Percentiles rank a stretch among this genome's conserved stretches.
These are phyloP conservation scores for Lipomyces yamadae DNA, from an alignment of 805 yeast species.

Conservation along the genomic window DNA sequence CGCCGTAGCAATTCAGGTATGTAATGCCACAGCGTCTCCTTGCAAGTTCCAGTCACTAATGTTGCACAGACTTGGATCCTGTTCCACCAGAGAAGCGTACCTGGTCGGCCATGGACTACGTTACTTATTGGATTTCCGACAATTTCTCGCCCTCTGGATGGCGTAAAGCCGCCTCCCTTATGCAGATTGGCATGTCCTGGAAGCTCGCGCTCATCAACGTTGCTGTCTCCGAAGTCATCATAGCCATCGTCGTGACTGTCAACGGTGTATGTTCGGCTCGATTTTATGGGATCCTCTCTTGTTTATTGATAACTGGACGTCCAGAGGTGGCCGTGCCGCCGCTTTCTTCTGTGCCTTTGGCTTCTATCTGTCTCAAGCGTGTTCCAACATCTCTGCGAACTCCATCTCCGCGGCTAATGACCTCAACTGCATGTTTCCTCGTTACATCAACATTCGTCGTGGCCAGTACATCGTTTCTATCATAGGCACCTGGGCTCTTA, in stretches of 20 bases:
- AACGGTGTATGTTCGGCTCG: conserved; percentile 53
- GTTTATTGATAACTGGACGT: conserved; percentile 49
- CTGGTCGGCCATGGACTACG: conserved; percentile 53
- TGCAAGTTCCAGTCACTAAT: background rate
- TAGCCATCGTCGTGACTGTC: conserved; percentile 50
- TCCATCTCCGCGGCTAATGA: conserved; percentile 58
- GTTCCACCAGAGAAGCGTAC: conserved; percentile 47
- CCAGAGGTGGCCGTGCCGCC: conserved; percentile 53
- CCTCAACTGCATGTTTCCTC: conserved; percentile 54
- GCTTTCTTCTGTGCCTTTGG: conserved; percentile 52
- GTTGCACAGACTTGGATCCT: conserved; percentile 31
- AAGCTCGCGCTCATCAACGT: conserved; percentile 53
- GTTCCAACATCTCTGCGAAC: conserved; percentile 50
- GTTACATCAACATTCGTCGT: conserved; percentile 51
- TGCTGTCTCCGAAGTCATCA: conserved; percentile 51
- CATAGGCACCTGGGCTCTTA: conserved; percentile 46
- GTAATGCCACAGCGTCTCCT: background rate
- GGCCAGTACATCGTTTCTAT: conserved; percentile 48
- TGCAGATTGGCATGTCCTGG: conserved; percentile 53
- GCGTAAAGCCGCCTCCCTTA: conserved; percentile 52
- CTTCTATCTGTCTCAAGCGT: conserved; percentile 47
- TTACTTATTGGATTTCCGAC: conserved; percentile 41
- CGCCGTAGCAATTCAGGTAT: conserved; percentile 20
- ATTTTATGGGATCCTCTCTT: conserved; percentile 56
- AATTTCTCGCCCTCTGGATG: conserved; percentile 49